phyloP scores from a whole-genome alignment of 129 eudicot genomes.

The Arctium lappa region DNA sequence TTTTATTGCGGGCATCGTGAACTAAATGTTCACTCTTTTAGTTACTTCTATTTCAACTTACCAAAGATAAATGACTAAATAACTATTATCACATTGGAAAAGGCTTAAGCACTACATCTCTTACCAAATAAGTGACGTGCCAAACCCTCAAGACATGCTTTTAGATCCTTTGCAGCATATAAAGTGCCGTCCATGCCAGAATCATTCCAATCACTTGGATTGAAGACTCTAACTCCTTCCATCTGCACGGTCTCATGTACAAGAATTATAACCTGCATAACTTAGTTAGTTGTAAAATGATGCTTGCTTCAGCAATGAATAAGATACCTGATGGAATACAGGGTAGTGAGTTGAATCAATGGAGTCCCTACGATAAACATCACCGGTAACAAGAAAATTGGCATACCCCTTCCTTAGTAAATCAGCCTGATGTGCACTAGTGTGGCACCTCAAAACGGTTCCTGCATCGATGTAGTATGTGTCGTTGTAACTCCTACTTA shows the following conservation, averaged over 20 bases:
- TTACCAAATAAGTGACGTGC: conserved; percentile 87
- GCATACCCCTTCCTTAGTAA: conserved; percentile 71
- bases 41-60: background rate
- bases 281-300: background rate
- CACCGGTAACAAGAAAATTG: conserved; percentile 93
- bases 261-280: background rate
- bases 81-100: background rate
- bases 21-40: background rate
- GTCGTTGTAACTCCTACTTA: conserved; percentile 95
- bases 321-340: conserved; percentile 90
- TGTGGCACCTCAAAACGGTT: conserved; percentile 96
- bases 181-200: conserved; percentile 71
- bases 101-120: background rate
- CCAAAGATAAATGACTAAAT: background rate
- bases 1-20: background rate
- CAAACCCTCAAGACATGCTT: conserved; percentile 91
- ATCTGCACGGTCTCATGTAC: conserved; percentile 44
- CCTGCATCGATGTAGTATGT: conserved; percentile 87
- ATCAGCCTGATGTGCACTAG: conserved; percentile 99
- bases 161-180: conserved; percentile 78
- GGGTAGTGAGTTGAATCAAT: conserved; percentile 99
- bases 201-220: conserved; percentile 74
- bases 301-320: background rate
- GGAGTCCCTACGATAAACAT: conserved; percentile 96
- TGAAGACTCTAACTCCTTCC: conserved; percentile 94